Percentiles rank a stretch among this genome's conserved stretches.
phyloP scores from a whole-genome alignment of 139 green algal genomes.

The Haematococcus lacustris region DNA sequence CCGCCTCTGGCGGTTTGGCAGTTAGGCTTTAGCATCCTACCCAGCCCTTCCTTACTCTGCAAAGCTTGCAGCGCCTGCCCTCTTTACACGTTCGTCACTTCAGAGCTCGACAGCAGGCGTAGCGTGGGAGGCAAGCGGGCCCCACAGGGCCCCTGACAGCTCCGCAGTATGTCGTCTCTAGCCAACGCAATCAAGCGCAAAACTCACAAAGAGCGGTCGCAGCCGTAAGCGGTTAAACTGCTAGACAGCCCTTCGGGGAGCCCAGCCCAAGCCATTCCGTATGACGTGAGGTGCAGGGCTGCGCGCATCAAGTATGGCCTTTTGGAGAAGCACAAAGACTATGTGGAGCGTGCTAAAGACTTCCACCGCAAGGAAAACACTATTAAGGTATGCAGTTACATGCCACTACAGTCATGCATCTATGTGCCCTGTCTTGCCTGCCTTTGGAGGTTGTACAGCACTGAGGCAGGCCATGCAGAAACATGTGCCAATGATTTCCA shows the following conservation, averaged over 20 bases:
- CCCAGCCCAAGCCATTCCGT: slow-evolving; percentile 53
- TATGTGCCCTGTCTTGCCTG: too few relatives aligned
- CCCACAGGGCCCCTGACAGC: background rate
- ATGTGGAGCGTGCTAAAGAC: slow-evolving; percentile 80
- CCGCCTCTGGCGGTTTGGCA: background rate
- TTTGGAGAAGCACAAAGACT: slow-evolving; percentile 98
- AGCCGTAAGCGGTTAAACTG: slow-evolving; percentile 64
- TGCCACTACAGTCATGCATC: slow-evolving; percentile 79
- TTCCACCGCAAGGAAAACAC: slow-evolving; percentile 90
- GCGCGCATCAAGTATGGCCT: slow-evolving; percentile 69
- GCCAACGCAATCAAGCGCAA: slow-evolving; percentile 86
- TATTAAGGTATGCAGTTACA: slow-evolving; percentile 66
- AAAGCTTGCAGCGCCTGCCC: background rate
- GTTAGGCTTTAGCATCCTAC: background rate
- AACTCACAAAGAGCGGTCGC: slow-evolving; percentile 92
- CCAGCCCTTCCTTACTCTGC: background rate
- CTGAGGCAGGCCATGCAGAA: background rate
- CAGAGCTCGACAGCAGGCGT: background rate
- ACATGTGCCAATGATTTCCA: too few relatives aligned
- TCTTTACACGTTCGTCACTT: background rate
- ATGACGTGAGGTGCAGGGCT: slow-evolving; percentile 83
- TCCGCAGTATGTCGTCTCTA: slow-evolving; percentile 57
- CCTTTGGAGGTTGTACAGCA: background rate
- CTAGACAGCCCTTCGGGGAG: background rate
- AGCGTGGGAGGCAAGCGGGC: background rate